These are phyloP conservation scores for Yamadazyma atlantica DNA, from an alignment of 1,139 yeast genomes.

Conservation along the genomic window DNA sequence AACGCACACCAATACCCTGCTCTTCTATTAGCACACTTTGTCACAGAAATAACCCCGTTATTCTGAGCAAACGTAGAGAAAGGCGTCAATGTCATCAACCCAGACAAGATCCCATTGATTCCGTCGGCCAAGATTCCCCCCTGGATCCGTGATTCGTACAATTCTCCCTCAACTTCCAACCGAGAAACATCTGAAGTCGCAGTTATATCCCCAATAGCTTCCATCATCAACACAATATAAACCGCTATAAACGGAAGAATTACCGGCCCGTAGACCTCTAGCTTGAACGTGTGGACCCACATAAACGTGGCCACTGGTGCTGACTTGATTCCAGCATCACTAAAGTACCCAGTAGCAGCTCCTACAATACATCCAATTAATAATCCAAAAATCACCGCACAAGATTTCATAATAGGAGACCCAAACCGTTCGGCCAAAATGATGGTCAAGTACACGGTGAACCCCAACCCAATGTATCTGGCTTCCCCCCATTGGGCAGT, in stretches of 20 bases:
- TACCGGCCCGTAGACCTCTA: slow-evolving; percentile 76
- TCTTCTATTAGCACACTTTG: slow-evolving; percentile 82
- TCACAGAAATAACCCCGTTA: slow-evolving; percentile 88
- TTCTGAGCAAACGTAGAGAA: slow-evolving; percentile 90
- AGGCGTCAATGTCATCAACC: slow-evolving; percentile 76
- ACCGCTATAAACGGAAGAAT: slow-evolving; percentile 83
- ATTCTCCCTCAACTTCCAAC: slow-evolving; percentile 75
- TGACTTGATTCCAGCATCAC: slow-evolving; percentile 44
- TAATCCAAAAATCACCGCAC: slow-evolving; percentile 84
- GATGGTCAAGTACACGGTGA: slow-evolving; percentile 72
- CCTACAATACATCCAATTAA: slow-evolving; percentile 89
- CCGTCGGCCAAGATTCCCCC: slow-evolving; percentile 91
- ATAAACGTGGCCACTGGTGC: slow-evolving; percentile 86
- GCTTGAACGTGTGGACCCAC: slow-evolving; percentile 83
- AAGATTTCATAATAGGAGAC: slow-evolving; percentile 91
- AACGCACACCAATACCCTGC: slow-evolving; percentile 92
- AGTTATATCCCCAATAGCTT: slow-evolving; percentile 89
- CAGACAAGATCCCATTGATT: slow-evolving; percentile 67
- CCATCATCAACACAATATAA: slow-evolving; percentile 80
- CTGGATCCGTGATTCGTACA: slow-evolving; percentile 81
- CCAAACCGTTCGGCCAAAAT: slow-evolving; percentile 82
- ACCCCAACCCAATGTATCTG: slow-evolving; percentile 80
- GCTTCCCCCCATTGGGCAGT: slow-evolving; percentile 80
- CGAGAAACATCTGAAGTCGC: slow-evolving; percentile 91
- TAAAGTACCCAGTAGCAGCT: slow-evolving; percentile 84